Percentiles rank a stretch among this genome's conserved stretches.
Evolutionary conservation across 208 protist genomes (phyloP).

Genomic region (Trypanosoma mega): DNA sequence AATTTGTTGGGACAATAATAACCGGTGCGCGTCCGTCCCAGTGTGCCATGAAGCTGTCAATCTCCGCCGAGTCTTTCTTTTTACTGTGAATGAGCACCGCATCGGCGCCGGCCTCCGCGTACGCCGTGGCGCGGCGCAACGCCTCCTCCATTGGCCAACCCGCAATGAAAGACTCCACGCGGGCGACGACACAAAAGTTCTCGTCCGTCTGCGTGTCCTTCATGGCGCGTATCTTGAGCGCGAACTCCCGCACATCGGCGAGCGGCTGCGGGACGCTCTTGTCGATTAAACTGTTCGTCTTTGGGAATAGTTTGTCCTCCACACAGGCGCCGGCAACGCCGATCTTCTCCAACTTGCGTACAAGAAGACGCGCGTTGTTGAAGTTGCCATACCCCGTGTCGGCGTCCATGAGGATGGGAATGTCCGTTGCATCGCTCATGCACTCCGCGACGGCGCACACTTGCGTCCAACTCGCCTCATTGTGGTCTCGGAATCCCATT

Average conservation of each 20-base stretch:
- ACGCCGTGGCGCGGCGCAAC: constrained; percentile 59
- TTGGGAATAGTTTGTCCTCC: constrained; percentile 85
- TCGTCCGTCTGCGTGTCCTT: constrained; percentile 71
- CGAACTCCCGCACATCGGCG: constrained; percentile 74
- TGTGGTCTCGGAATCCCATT: constrained; percentile 72
- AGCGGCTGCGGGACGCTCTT: constrained; percentile 49
- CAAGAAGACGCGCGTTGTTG: constrained; percentile 67
- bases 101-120: constrained; percentile 68
- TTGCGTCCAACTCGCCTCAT: constrained; percentile 71
- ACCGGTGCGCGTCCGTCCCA: constrained; percentile 58
- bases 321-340: constrained; percentile 73
- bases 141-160: constrained; percentile 79
- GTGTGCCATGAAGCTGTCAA: constrained; percentile 64
- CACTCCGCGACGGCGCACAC: constrained; percentile 60
- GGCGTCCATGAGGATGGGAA: constrained; percentile 78
- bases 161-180: constrained; percentile 82
- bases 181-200: constrained; percentile 71
- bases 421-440: constrained; percentile 64
- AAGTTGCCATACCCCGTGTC: constrained; percentile 87
- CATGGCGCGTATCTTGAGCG: constrained; percentile 65
- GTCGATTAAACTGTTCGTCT: constrained; percentile 73
- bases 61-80: constrained; percentile 54
- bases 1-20: constrained; percentile 85
- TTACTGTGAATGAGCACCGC: constrained; percentile 80
- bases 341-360: constrained; percentile 68